Evolutionary conservation across 495 filamentous ascomycete species (phyloP).

Genomic region (Acidomyces sp.): DNA sequence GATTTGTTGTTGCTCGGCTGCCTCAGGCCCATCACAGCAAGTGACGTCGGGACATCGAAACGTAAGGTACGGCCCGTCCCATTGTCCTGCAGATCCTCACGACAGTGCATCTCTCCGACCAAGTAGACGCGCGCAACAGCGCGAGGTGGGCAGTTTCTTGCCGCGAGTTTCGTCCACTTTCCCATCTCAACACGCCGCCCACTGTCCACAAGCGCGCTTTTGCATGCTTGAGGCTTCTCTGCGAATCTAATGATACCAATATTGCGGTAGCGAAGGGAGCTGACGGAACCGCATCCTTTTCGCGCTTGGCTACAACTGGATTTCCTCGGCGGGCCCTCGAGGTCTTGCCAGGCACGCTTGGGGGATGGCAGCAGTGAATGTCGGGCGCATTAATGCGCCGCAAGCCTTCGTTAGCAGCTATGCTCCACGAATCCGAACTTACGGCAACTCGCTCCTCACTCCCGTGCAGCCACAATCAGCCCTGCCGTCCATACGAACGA

Average conservation of each 20-base stretch:
- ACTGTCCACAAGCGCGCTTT: constrained; percentile 5
- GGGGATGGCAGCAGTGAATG: constrained; percentile 21
- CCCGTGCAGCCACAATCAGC: constrained; percentile 60
- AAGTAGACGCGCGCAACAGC: neutral
- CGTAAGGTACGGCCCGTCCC: too few species aligned
- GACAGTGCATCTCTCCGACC: neutral
- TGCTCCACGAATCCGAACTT: constrained; percentile 78
- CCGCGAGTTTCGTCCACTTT: neutral
- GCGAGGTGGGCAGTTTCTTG: neutral
- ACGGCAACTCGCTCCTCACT: constrained; percentile 82
- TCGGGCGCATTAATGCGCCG: constrained; percentile 36
- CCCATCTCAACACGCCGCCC: too few species aligned
- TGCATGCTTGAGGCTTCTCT: constrained; percentile 1
- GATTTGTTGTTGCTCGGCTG: too few species aligned
- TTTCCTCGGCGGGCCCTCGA: neutral
- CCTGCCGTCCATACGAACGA: constrained; percentile 63
- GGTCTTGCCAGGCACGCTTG: constrained; percentile 1
- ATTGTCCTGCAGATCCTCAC: neutral
- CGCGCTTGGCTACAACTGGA: constrained; percentile 8
- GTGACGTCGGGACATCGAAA: too few species aligned
- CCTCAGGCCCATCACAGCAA: too few species aligned
- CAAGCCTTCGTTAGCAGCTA: constrained; percentile 87
- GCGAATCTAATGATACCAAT: constrained; percentile 13
- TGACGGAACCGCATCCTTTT: constrained; percentile 8
- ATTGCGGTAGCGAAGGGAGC: neutral